These are phyloP conservation scores for Cryoendolithus antarcticus DNA, from an alignment of 2,329 filamentous ascomycete species.

Conservation along the genomic window DNA sequence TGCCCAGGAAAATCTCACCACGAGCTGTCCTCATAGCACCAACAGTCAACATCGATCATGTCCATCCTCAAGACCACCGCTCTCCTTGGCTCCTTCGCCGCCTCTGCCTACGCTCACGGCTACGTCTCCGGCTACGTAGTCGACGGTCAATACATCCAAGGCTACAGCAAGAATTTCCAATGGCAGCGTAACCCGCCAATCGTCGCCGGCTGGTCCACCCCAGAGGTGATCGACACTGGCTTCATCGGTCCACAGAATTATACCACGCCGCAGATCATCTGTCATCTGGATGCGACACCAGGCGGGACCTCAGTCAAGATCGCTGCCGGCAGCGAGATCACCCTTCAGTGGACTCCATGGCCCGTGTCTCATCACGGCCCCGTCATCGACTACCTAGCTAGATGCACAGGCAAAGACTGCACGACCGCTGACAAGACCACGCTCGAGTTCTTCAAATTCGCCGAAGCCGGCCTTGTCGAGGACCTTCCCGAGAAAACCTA, in stretches of 20 bases:
- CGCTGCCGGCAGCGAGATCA: constrained; percentile 45
- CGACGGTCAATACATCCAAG: constrained; percentile 34
- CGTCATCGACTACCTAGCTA: constrained; percentile 50
- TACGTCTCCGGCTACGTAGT: constrained; percentile 28
- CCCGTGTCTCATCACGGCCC: constrained; percentile 53
- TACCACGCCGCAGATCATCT: constrained; percentile 6
- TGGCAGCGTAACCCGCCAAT: constrained; percentile 23
- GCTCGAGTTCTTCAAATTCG: constrained; percentile 54
- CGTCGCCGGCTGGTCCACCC: constrained; percentile 43
- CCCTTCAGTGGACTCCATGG: constrained; percentile 54
- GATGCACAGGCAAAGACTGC: constrained; percentile 42
- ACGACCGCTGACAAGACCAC: constrained; percentile 39
- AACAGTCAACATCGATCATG: constrained; percentile 11
- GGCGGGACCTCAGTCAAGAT: constrained; percentile 42
- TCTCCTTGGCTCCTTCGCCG: constrained; percentile 20
- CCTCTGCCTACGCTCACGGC: constrained; percentile 14
- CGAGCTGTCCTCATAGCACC: not conserved
- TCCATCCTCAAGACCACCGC: constrained; percentile 16
- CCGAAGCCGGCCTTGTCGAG: constrained; percentile 40
- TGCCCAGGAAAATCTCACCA: not conserved
- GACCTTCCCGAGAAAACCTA: constrained; percentile 13
- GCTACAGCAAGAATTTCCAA: constrained; percentile 31
- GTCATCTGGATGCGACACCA: constrained; percentile 30
- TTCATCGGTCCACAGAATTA: constrained; percentile 5
- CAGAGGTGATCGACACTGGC: constrained; percentile 24